Evolutionary conservation across 495 filamentous ascomycete species (phyloP), one percentile per base, ranked within the genome.

Genomic region (Xylaria castorea): DNA sequence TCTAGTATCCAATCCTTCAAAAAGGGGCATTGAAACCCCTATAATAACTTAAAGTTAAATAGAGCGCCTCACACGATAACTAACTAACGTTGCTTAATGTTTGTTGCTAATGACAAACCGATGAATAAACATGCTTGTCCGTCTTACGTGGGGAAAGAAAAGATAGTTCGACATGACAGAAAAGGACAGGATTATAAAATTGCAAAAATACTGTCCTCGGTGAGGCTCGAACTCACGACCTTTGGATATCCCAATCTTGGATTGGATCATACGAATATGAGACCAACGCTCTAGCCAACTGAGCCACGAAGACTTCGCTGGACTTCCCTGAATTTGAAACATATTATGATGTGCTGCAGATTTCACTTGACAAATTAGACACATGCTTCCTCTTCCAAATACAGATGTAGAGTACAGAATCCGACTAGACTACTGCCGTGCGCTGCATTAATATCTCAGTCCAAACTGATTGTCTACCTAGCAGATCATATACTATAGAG

Each of bases 221-320:
- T 71, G 70, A 71, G 70, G 70, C 70, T 71, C 70, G 70, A 71
- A 71, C 70, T 71, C 70, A 71, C 70, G 70, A 71, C 70, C 70
- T 71, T 71, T 71, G 70, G 70, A 71, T 71, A 71, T 53, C 70
- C 70, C 70, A 64, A 60, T 53, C 48, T 71, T 12, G 22, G 62
- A 66, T 50, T 64, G 70, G 51, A 55, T 71, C 70, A 71, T 66
- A 71, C 25, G 53, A 69, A 69, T 71, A 71, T 71, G 70, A 71
- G 70, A 71, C 70, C 70, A 71, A 71, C 70, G 70, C 70, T 71
- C 70, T 71, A 66, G 62, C 70, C 70, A 71, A 71, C 70, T 71
- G 70, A 71, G 70, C 70, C 70, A 71, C 70, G 70, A 71, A 71
- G 70, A 71, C 70, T 20, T 1, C 63, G 20, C 30, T 65, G 18